Evolutionary conservation across 1,139 yeast genomes (phyloP), one percentile per base, ranked within the genome.

Genomic region (Kodamaea sp.): DNA sequence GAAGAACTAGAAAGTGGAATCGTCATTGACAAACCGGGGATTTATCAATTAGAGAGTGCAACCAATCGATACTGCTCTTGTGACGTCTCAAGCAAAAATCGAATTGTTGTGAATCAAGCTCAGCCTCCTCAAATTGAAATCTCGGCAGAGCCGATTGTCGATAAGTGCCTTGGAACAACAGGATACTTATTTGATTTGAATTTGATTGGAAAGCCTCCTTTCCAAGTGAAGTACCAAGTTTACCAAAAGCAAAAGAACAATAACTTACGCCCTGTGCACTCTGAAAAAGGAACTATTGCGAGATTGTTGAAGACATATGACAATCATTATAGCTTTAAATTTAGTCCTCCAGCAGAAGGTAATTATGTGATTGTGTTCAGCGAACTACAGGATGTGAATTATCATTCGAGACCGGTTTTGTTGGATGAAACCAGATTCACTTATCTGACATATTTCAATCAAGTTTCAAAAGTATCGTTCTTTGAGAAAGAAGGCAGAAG

Each of bases 111-210:
- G 2, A 41, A 38, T 10, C 40, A 53, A 3, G 73, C 71, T 1
- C 43, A 59, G 0, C 68, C 66, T 11, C 92, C 92, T 3, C 58
- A 53, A 38, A 71, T 80, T 46, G 65, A 55, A 34, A 78, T 84
- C 5, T 44, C 53, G 4, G 76, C 86, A 1, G 64, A 68, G 3
- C 80, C 89, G 2, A 78, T 90, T 3, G 67, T 79, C 23, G 97
- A 92, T 51, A 78, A 83, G 39, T 92, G 99, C 63, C 85, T 94
- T 22, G 98, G 98, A 1, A 87, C 90, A 34, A 81, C 88, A 7
- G 98, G 97, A 0, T 77, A 71, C 47, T 64, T 66, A 15, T 79
- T 88, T 39, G 75, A 76, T 29, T 89, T 90, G 44, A 82, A 78
- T 29, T 71, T 86, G 33, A 63, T 75, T 5, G 98, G 98, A 11